Base-by-base conservation (phyloP, 2,329 filamentous ascomycete species). In the Hymenoscyphus fructigenus region DNA sequence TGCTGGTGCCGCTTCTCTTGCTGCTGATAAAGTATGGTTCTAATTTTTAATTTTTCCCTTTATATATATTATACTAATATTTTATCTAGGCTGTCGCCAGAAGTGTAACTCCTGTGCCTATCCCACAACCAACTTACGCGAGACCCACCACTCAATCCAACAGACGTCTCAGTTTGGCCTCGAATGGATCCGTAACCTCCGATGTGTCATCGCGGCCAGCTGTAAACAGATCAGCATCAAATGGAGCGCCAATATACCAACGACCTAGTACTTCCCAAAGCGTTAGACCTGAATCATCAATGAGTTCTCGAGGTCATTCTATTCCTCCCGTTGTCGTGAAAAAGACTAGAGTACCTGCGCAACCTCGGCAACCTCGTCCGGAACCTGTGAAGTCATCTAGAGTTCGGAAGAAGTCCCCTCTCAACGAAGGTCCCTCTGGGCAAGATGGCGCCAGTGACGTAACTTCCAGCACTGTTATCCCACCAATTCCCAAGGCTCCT, bases 291-390 rank as follows among this genome's bases (percentile, higher is more conserved):
- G 79, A 77, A 63, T 78, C 80, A 57, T 79, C 76, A 20, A 79
- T 78, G 76, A 82, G 79, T 64, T 74, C 76, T 17, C 76, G 78
- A 60, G 75, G 76, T 6, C 70, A 76, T 29, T 69, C 74, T 20
- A 76, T 80, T 32, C 57, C 76, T 55, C 63, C 71, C 2, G 66
- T 87, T 10, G 78, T 81, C 10, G 79, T 84, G 4, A 90, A 85
- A 72, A 92, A 90, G 76, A 81, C 83, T 2, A 83, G 88, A 60
- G 80, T 79, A n/a, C 72, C 80, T 1, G 74, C 77, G 1, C 75
- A 80, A 14, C 72, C 79, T 10, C 83, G 80, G 1, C 75, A 80
- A 14, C 72, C 79, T 10, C 83, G 80, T 34, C 81, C 72, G 50
- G 75, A 75, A 26, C 75, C 75, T 0, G 70, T 76, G 3, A 81